Conservation (phyloP, 306 rosid genomes). For the Psophocarpus tetragonolobus region DNA sequence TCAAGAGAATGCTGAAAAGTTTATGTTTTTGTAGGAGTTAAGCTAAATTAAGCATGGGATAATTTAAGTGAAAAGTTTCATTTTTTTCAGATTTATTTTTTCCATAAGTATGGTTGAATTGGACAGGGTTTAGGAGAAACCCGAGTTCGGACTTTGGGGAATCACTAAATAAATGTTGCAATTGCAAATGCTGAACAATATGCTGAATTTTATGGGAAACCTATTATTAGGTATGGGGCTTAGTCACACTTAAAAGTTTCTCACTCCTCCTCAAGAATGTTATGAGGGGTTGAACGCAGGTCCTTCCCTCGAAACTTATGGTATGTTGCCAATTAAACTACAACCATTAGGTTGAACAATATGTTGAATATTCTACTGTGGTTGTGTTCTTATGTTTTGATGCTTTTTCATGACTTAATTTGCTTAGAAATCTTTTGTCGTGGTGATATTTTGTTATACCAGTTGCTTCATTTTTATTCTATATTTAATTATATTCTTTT, state of each 20-base stretch:
- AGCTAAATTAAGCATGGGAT: not conserved
- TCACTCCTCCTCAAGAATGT: no score
- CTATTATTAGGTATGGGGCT: no score
- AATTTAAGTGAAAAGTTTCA: not conserved
- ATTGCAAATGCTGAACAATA: not conserved
- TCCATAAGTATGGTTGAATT: no score
- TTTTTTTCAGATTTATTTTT: no score
- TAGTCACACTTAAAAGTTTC: no score
- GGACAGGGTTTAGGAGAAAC: not conserved
- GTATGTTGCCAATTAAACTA: no score
- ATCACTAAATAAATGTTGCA: not conserved
- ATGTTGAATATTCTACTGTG: not conserved
- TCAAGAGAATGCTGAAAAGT: not conserved
- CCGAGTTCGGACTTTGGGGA: not conserved
- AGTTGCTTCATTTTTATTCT: not conserved
- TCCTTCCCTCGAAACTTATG: no score
- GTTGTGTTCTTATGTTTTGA: not conserved
- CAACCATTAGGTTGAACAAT: no score
- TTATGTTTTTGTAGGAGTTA: not conserved
- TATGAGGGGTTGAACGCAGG: no score
- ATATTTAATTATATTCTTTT: not conserved
- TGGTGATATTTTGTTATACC: not conserved
- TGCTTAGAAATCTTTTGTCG: not conserved
- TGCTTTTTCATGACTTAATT: not conserved
- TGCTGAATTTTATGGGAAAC: no score